phyloP scores from a whole-genome alignment of 78 protist species.

The Tieghemostelium lacteum region DNA sequence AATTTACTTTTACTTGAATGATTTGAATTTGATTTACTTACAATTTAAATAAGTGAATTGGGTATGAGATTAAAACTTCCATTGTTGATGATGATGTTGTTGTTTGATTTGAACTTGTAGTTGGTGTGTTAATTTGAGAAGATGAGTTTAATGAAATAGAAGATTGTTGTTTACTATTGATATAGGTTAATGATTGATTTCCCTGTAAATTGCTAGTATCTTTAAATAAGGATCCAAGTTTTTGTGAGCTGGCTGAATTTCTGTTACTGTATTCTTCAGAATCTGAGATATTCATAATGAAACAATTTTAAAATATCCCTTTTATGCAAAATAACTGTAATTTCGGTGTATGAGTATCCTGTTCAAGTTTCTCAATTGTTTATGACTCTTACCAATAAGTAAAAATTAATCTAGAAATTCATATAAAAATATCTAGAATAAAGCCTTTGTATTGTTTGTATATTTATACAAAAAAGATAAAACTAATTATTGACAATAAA shows the following conservation, averaged over 20 bases:
- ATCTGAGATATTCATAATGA: conserved; percentile 44
- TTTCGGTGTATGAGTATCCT: not conserved
- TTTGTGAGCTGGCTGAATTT: conserved; percentile 68
- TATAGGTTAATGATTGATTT: conserved; percentile 59
- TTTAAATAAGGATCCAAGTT: conserved; percentile 75
- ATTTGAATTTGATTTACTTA: not conserved
- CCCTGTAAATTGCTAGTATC: conserved; percentile 57
- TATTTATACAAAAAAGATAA: too few relatives aligned
- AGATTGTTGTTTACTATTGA: conserved; percentile 22
- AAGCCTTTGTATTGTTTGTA: not conserved
- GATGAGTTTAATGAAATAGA: not conserved
- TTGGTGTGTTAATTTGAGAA: not conserved
- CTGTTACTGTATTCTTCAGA: conserved; percentile 71
- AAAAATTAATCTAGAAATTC: not conserved
- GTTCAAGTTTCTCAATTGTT: not conserved
- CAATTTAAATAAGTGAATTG: conserved; percentile 71
- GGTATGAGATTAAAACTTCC: conserved; percentile 13
- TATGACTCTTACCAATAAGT: not conserved
- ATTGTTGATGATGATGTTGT: not conserved
- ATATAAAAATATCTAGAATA: not conserved
- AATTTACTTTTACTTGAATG: not conserved
- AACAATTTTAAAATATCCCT: too few relatives aligned
- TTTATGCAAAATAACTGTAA: not conserved
- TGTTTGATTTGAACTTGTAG: not conserved
- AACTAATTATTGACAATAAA: too few relatives aligned